These are phyloP conservation scores for Phytopythium ostracodes DNA, from an alignment of 352 stramenopile genomes.

Conservation along the genomic window DNA sequence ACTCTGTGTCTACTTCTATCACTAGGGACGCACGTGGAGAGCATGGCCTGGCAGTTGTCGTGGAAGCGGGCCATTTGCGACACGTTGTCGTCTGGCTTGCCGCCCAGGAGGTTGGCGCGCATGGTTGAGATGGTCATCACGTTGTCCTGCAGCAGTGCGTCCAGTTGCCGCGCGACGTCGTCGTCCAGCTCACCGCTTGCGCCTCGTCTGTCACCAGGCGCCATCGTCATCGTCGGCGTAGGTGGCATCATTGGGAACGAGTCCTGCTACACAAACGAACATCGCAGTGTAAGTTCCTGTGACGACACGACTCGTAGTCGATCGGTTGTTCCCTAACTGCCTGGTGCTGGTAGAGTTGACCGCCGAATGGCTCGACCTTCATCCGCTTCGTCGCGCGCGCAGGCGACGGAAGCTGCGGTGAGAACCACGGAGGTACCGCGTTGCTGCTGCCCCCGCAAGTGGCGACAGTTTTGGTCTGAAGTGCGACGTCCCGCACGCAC, in stretches of 20 bases:
- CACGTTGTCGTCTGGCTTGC: constrained; percentile 46
- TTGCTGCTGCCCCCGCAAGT: constrained; percentile 12
- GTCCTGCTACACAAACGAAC: neutral
- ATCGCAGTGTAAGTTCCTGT: neutral
- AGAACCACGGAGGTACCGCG: constrained; percentile 10
- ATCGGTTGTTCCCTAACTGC: constrained; percentile 2
- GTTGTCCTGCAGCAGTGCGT: constrained; percentile 66
- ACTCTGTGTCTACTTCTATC: neutral
- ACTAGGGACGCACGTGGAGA: constrained; percentile 46
- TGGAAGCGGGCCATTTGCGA: constrained; percentile 62
- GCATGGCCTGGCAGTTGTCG: constrained; percentile 57
- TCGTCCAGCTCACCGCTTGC: constrained; percentile 28
- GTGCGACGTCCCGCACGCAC: constrained; percentile 72
- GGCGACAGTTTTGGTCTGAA: constrained; percentile 41
- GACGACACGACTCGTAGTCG: neutral
- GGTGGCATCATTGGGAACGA: neutral
- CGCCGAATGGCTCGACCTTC: constrained; percentile 53
- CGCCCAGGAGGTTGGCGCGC: constrained; percentile 60
- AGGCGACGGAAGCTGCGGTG: neutral
- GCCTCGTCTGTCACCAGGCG: neutral
- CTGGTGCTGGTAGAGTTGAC: constrained; percentile 12
- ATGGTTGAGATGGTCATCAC: constrained; percentile 56
- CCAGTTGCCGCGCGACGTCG: constrained; percentile 26
- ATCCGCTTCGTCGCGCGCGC: constrained; percentile 42
- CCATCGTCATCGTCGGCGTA: neutral